Conservation (phyloP, 1,284 basidiomycete genomes). For the Rhodotorula sp. region DNA sequence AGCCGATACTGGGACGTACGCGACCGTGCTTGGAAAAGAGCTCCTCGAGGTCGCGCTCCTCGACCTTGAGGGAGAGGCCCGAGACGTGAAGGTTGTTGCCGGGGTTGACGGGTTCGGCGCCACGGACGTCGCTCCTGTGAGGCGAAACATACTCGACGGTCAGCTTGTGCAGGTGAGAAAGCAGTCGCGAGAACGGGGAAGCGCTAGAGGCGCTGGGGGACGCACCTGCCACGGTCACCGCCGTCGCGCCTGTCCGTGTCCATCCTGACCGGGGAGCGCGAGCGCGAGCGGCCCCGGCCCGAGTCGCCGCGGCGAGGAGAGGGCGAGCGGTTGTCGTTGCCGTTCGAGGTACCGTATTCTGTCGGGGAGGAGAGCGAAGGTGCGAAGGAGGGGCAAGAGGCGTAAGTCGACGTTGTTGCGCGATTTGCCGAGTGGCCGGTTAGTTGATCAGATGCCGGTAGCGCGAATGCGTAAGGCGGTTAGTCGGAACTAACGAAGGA, state of each 20-base stretch:
- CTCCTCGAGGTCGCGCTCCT: slow-evolving; percentile 80
- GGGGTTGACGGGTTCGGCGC: slow-evolving; percentile 58
- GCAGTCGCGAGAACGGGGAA: too few relatives aligned
- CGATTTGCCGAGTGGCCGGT: not conserved
- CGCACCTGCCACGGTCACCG: slow-evolving; percentile 26
- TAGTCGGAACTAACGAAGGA: slow-evolving; percentile 7
- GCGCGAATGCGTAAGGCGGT: not conserved
- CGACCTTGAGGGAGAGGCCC: slow-evolving; percentile 72
- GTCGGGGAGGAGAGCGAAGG: slow-evolving; percentile 3
- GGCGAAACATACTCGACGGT: not conserved
- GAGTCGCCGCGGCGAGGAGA: slow-evolving; percentile 22
- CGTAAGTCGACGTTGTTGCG: not conserved
- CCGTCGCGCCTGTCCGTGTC: slow-evolving; percentile 20
- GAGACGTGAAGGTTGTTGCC: slow-evolving; percentile 98
- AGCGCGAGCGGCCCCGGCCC: slow-evolving; percentile 24
- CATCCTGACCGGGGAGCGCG: slow-evolving; percentile 29
- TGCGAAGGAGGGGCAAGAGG: slow-evolving; percentile 37
- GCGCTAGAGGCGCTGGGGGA: not conserved
- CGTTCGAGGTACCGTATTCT: slow-evolving; percentile 22
- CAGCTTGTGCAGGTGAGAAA: not conserved
- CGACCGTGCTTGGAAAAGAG: slow-evolving; percentile 84
- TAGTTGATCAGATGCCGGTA: too few relatives aligned
- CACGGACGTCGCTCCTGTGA: not conserved
- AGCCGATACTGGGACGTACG: slow-evolving; percentile 60
- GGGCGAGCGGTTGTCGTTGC: slow-evolving; percentile 24